Evolutionary conservation across 257 asterid species (phyloP), one percentile per base, ranked within the genome.

Genomic region (Solanum chmielewskii): DNA sequence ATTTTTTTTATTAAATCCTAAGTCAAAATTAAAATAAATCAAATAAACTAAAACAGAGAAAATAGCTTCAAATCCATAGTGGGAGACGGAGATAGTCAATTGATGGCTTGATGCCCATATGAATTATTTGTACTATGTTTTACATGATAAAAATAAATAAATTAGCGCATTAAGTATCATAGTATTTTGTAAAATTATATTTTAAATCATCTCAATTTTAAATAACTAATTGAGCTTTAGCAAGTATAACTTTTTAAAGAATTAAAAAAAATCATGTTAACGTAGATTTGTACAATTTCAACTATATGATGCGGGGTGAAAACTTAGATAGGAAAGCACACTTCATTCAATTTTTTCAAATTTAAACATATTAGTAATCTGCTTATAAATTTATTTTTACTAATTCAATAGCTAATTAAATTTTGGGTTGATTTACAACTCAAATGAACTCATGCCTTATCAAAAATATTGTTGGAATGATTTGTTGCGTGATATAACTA

Each of bases 1-100:
- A 1, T 0, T 0, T 15, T 16, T 14, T 49, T 5, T 0, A 52
- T 52, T 52, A 6, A 52, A 7, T 7, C 7, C 10, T 16, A 16
- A 18, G 0, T 52, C 62, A 52, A 52, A 52, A 52, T 52, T 52
- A 52, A 52, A 52, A 52, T 18, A 7, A 52, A 9, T 52, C 7
- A 18, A 18, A 52, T 18, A 52, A 52, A 52, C 10, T 52, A 52
- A 52, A 52, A 52, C 60, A 52, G 6, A 18, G 4, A 18, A 52
- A 52, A 52, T 18, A 52, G 23, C 23, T 52, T 4, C 7, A 52
- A 18, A 18, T 16, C n/a, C n/a, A 52, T 9, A 52, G 62, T 52
- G 10, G 62, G 23, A 18, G 62, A 16, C 3, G 62, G 62, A 16
- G 62, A 52, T 52, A 52, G n/a, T 52, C n/a, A 16, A 52, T 52